Evolutionary conservation across 169 alveolate genomes (phyloP).

Genomic region (Plasmodium gallinaceum): DNA sequence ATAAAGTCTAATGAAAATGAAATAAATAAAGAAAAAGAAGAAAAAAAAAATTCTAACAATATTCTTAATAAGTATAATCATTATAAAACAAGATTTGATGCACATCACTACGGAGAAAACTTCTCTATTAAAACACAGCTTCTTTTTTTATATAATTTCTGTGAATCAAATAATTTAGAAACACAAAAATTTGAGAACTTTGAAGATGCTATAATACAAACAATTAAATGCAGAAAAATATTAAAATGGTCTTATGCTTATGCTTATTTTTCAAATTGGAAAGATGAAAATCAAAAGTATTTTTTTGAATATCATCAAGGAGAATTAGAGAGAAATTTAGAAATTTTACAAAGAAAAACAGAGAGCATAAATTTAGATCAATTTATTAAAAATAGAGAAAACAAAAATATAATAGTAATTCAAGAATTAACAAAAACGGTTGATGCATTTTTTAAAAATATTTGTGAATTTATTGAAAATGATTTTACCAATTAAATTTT

Average conservation of each 20-base stretch:
- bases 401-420: constrained; percentile 17
- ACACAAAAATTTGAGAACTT: constrained; percentile 16
- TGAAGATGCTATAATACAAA: constrained; percentile 54
- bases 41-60: constrained; percentile 24
- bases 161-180: constrained; percentile 10
- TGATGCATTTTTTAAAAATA: constrained; percentile 38
- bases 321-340: constrained; percentile 61
- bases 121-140: constrained; percentile 49
- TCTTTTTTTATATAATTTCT: constrained; percentile 24
- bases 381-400: constrained; percentile 30
- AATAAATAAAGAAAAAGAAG: neutral
- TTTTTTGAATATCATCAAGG: constrained; percentile 72
- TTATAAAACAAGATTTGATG: constrained; percentile 59
- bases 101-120: constrained; percentile 51
- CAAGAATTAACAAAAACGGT: constrained; percentile 22
- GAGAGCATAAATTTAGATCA: constrained; percentile 41
- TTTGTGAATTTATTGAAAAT: constrained; percentile 34
- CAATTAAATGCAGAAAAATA: constrained; percentile 44
- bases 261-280: constrained; percentile 57
- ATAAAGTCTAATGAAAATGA: neutral
- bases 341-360: constrained; percentile 46
- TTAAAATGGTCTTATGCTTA: constrained; percentile 69
- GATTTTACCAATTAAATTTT: neutral
- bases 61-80: constrained; percentile 38
- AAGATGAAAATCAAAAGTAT: constrained; percentile 31